Evolutionary conservation across 148 eudicot genomes (phyloP).

Genomic region (Fagopyrum tataricum): DNA sequence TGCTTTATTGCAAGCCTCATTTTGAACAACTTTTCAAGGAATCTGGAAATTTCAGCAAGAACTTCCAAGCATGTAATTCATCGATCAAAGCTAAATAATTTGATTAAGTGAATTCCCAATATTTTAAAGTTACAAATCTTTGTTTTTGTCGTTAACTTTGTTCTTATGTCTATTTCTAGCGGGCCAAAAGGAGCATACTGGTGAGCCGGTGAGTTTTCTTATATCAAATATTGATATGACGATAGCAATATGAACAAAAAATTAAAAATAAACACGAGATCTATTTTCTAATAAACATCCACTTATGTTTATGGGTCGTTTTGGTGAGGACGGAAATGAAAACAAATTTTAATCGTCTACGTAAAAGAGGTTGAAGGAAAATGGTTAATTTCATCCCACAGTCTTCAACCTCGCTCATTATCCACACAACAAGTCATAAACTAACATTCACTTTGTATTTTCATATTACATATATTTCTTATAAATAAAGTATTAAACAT

Average conservation of each 20-base stretch:
- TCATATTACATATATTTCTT: background rate
- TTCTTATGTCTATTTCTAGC: background rate
- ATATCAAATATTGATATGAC: background rate
- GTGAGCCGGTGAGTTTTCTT: constrained; percentile 3
- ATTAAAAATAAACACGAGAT: background rate
- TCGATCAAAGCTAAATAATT: background rate
- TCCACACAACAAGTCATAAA: too few relatives aligned
- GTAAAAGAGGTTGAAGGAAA: too few relatives aligned
- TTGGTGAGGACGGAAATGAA: too few relatives aligned
- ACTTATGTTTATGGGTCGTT: too few relatives aligned
- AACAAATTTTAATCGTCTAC: too few relatives aligned
- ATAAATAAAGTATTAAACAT: background rate
- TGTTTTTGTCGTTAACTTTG: background rate
- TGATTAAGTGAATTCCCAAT: background rate
- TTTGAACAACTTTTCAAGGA: constrained; percentile 93
- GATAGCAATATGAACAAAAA: too few relatives aligned
- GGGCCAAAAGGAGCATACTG: background rate
- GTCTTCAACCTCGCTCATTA: too few relatives aligned
- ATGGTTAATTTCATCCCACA: too few relatives aligned
- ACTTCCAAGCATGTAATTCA: constrained; percentile 48
- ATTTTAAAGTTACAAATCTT: background rate
- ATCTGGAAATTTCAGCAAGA: constrained; percentile 85
- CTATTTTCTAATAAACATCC: too few relatives aligned
- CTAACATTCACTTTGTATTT: too few relatives aligned
- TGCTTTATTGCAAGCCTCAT: constrained; percentile 85